phyloP scores from a whole-genome alignment of 495 filamentous ascomycete genomes.

The Coniosporium apollinis region DNA sequence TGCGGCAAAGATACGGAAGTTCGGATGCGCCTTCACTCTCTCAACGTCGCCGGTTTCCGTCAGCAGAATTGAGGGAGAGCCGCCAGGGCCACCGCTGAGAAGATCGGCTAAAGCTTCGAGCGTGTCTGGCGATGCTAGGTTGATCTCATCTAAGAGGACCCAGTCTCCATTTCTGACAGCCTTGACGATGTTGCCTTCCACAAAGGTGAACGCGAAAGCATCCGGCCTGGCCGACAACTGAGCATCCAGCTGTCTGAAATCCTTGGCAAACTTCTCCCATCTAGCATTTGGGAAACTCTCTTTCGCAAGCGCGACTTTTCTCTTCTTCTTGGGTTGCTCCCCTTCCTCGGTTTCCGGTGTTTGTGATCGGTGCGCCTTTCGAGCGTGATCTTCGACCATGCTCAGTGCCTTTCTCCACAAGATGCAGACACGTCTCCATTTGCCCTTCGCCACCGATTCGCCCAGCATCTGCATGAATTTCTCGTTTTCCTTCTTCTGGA shows the following conservation, averaged over 20 bases:
- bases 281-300: slow-evolving; percentile 24
- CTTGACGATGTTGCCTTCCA: slow-evolving; percentile 87
- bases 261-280: slow-evolving; percentile 66
- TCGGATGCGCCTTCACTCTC: slow-evolving; percentile 69
- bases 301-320: background rate
- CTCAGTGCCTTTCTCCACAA: slow-evolving; percentile 80
- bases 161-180: slow-evolving; percentile 89
- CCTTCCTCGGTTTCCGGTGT: slow-evolving; percentile 25
- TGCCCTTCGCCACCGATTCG: slow-evolving; percentile 60
- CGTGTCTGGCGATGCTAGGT: slow-evolving; percentile 85
- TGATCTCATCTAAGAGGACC: slow-evolving; percentile 97
- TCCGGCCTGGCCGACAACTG: slow-evolving; percentile 63
- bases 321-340: slow-evolving; percentile 58
- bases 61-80: slow-evolving; percentile 62
- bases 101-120: slow-evolving; percentile 84
- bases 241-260: slow-evolving; percentile 62
- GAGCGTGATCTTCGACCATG: slow-evolving; percentile 59
- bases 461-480: slow-evolving; percentile 63
- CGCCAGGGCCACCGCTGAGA: slow-evolving; percentile 47
- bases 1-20: slow-evolving; percentile 92
- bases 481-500: slow-evolving; percentile 71
- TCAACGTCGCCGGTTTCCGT: slow-evolving; percentile 86
- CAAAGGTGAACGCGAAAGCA: slow-evolving; percentile 84
- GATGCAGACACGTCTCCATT: slow-evolving; percentile 69
- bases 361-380: slow-evolving; percentile 21